These are phyloP conservation scores for Pholiota microspora DNA, from an alignment of 768 basidiomycete species.

Conservation along the genomic window DNA sequence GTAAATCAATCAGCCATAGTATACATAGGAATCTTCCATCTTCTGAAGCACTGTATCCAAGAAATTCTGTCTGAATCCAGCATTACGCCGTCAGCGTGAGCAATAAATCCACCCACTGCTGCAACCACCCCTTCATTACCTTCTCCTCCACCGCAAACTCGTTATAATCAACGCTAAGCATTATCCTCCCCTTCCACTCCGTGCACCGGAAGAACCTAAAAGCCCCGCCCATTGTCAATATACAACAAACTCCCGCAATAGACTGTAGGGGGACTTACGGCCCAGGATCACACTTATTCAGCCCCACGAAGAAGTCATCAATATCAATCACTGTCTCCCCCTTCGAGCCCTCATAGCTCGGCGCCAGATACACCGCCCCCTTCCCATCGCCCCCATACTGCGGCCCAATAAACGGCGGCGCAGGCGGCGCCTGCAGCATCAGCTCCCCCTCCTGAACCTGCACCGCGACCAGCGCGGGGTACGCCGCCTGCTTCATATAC, in stretches of 20 bases:
- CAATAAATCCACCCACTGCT: conserved; percentile 15
- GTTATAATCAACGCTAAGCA: conserved; percentile 18
- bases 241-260: neutral
- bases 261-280: conserved; percentile 11
- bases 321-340: conserved; percentile 14
- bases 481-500: conserved; percentile 15
- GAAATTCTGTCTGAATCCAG: no score
- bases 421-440: conserved; percentile 13
- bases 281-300: conserved; percentile 20
- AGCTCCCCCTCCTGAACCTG: conserved; percentile 15
- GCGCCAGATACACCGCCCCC: conserved; percentile 13
- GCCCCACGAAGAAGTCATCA: conserved; percentile 17
- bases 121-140: conserved; percentile 16
- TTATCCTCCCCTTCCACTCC: conserved; percentile 18
- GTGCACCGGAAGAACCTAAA: conserved; percentile 18
- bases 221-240: neutral
- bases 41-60: no score
- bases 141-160: conserved; percentile 16
- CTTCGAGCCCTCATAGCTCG: conserved; percentile 7
- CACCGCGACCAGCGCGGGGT: conserved; percentile 16
- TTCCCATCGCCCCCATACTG: conserved; percentile 17
- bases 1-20: no score
- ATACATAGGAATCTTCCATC: no score
- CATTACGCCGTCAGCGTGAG: conserved; percentile 9
- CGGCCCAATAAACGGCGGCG: conserved; percentile 16